Percentiles rank a stretch among this genome's conserved stretches.
Evolutionary conservation across 2,329 filamentous ascomycete species (phyloP).

Genomic region (Onygena corvina): DNA sequence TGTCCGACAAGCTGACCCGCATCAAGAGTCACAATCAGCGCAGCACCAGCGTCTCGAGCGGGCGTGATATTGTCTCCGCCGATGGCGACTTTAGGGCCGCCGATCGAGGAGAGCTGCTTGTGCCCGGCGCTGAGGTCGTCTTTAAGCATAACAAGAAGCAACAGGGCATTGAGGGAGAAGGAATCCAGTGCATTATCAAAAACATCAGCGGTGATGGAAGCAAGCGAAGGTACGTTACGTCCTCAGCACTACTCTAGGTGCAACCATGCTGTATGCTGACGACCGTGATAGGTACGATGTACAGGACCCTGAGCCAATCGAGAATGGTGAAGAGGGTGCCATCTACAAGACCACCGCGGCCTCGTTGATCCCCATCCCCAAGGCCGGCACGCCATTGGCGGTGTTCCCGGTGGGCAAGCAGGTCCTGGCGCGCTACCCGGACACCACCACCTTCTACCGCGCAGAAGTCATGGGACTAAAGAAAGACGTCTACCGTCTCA

Average conservation of each 20-base stretch:
- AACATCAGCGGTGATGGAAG: slow-evolving; percentile 58
- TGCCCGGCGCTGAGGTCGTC: slow-evolving; percentile 39
- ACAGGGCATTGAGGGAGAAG: slow-evolving; percentile 40
- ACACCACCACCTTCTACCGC: slow-evolving; percentile 76
- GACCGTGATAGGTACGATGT: slow-evolving; percentile 54
- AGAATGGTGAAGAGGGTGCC: slow-evolving; percentile 48
- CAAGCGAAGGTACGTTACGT: slow-evolving; percentile 47
- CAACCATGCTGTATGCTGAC: slow-evolving; percentile 10
- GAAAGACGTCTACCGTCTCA: slow-evolving; percentile 43
- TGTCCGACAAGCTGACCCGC: slow-evolving; percentile 34
- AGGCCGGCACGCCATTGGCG: slow-evolving; percentile 46
- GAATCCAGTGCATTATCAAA: slow-evolving; percentile 66
- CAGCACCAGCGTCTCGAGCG: slow-evolving; percentile 34
- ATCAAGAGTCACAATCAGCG: slow-evolving; percentile 32
- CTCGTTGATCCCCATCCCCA: slow-evolving; percentile 66
- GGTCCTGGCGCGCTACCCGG: slow-evolving; percentile 67
- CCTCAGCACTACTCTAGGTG: background rate
- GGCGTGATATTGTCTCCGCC: slow-evolving; percentile 26
- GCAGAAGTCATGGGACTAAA: slow-evolving; percentile 64
- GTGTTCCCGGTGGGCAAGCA: slow-evolving; percentile 54
- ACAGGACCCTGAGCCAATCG: slow-evolving; percentile 66
- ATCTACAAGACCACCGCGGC: slow-evolving; percentile 58
- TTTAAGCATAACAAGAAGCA: slow-evolving; percentile 42
- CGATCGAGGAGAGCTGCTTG: slow-evolving; percentile 34
- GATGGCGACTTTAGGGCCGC: slow-evolving; percentile 35